Percentiles rank a stretch among this genome's conserved stretches.
phyloP scores from a whole-genome alignment of 2,329 filamentous ascomycete genomes.

The Ascosphaera apis region DNA sequence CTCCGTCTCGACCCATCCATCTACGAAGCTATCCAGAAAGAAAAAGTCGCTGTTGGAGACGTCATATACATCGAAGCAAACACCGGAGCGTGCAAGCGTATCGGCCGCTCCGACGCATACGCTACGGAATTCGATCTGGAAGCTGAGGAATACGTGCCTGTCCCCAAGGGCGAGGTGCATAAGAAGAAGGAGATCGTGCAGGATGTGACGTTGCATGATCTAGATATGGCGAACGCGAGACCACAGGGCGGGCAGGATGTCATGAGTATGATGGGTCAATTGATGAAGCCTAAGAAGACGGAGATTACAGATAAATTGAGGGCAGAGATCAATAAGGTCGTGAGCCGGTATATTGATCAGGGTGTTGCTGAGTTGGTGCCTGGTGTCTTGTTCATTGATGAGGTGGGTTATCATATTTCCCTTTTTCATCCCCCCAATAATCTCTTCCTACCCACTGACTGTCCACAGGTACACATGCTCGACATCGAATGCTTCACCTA shows the following conservation, averaged over 20 bases:
- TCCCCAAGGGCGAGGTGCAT: slow-evolving; percentile 96
- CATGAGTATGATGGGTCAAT: slow-evolving; percentile 99
- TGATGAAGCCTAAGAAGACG: slow-evolving; percentile 99
- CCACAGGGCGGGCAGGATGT: slow-evolving; percentile 97
- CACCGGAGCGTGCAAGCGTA: slow-evolving; percentile 91
- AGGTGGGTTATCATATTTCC: slow-evolving; percentile 33
- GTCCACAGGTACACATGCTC: slow-evolving; percentile 77
- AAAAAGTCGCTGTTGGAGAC: slow-evolving; percentile 84
- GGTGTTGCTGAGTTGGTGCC: slow-evolving; percentile 95
- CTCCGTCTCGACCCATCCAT: slow-evolving; percentile 90
- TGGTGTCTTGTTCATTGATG: slow-evolving; percentile 93
- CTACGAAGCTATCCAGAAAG: slow-evolving; percentile 98
- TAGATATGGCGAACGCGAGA: slow-evolving; percentile 85
- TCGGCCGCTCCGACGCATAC: slow-evolving; percentile 87
- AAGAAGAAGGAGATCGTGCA: slow-evolving; percentile 99
- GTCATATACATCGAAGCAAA: slow-evolving; percentile 99
- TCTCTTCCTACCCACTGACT: slow-evolving; percentile 5
- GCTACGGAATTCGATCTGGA: slow-evolving; percentile 97
- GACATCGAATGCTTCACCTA: slow-evolving; percentile 99
- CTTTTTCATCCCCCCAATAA: slow-evolving; percentile 4
- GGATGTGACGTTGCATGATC: slow-evolving; percentile 88
- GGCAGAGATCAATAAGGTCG: slow-evolving; percentile 94
- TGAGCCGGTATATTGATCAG: slow-evolving; percentile 97
- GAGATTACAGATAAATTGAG: slow-evolving; percentile 97
- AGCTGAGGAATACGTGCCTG: slow-evolving; percentile 95